Conservation (phyloP, 305 asterid species). For the Plantago rigida region DNA sequence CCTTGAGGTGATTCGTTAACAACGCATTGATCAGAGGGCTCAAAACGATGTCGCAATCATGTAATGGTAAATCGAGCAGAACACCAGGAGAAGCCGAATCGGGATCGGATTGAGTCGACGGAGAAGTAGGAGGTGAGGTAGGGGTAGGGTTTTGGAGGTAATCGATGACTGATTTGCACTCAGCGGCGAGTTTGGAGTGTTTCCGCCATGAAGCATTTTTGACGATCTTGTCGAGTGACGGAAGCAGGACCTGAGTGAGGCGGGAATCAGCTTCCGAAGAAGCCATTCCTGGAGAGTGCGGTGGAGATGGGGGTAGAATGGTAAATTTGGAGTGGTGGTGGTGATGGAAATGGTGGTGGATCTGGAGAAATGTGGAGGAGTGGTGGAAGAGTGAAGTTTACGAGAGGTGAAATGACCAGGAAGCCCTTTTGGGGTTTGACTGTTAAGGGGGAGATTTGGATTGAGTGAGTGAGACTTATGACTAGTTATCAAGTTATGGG, state of each 20-base stretch:
- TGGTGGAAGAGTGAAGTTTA: background rate
- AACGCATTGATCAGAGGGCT: conserved; percentile 67
- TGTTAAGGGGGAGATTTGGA: background rate
- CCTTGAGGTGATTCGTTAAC: conserved; percentile 55
- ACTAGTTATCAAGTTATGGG: too few species aligned
- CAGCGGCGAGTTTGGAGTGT: conserved; percentile 78
- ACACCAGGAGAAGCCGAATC: conserved; percentile 41
- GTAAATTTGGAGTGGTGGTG: conserved; percentile 11
- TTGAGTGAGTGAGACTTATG: too few species aligned
- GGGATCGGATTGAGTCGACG: conserved; percentile 20
- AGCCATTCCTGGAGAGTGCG: conserved; percentile 76
- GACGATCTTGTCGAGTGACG: conserved; percentile 73
- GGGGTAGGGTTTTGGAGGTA: conserved; percentile 48
- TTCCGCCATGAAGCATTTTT: conserved; percentile 91
- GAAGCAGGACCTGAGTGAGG: conserved; percentile 50
- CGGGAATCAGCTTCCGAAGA: conserved; percentile 96
- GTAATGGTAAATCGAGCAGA: conserved; percentile 54
- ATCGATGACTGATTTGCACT: conserved; percentile 82
- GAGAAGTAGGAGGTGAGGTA: conserved; percentile 48
- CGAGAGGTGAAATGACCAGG: conserved; percentile 24
- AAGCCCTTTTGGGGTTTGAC: conserved; percentile 19
- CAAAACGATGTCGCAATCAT: conserved; percentile 66
- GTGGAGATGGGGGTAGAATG: conserved; percentile 11
- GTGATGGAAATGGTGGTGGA: conserved; percentile 24
- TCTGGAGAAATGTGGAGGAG: conserved; percentile 26